Evolutionary conservation across 306 rosid genomes (phyloP), one percentile per base, ranked within the genome.

Genomic region (Leucaena leucocephala): DNA sequence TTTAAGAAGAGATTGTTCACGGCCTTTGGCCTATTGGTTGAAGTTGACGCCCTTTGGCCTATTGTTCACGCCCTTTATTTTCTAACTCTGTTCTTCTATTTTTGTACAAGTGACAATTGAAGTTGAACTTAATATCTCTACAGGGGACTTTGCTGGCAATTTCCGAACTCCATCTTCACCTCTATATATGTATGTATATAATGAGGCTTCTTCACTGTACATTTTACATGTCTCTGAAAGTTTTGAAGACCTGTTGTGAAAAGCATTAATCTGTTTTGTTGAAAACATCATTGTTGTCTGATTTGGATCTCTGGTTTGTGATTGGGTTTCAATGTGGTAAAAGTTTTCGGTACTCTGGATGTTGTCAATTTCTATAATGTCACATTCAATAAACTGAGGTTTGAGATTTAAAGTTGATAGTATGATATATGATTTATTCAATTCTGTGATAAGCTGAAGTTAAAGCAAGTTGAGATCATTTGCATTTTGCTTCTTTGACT

Each of bases 401-500:
- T 27, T 65, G 38, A 52, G 65, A 63, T 72, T 19, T 38, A 14
- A 15, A 15, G 34, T 46, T 14, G 59, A 16, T 63, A 44, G n/a
- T 14, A 38, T 44, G 48, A 35, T 52, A 27, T 27, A 38, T 54
- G 54, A 44, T 77, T 54, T 55, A 55, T 78, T 46, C 27, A 55
- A 34, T 27, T 71, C 9, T 71, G n/a, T 59, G 44, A 44, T 44
- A 42, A 44, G 68, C 65, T 15, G 62, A 54, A n/a, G 27, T 52
- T 77, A 66, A 22, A 54, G 71, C 70, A 64, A 82, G 38, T 40
- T 19, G 36, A 72, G 71, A 70, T 57, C 36, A 45, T 66, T 52
- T 71, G 54, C 13, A 65, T 54, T 49, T 42, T 71, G 19, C 45
- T 52, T 72, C 58, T 44, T 46, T 52, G 57, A 40, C 22, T 54